These are phyloP conservation scores for Aspergillus vadensis DNA, from an alignment of 2,329 filamentous ascomycete species.

Conservation along the genomic window DNA sequence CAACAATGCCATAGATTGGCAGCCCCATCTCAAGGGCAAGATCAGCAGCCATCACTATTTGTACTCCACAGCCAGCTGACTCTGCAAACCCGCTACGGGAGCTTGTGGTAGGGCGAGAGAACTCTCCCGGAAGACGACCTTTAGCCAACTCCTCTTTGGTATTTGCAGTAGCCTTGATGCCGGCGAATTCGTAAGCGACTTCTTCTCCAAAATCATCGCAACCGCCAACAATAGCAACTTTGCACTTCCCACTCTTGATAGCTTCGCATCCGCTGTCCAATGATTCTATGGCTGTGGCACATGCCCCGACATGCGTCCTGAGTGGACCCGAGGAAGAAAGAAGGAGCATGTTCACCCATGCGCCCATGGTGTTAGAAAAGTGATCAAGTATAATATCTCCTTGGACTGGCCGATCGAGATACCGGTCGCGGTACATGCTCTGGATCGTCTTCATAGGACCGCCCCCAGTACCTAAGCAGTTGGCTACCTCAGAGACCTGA, in stretches of 20 bases:
- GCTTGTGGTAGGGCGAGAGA: slow-evolving; percentile 93
- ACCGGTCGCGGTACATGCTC: slow-evolving; percentile 96
- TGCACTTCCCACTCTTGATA: slow-evolving; percentile 94
- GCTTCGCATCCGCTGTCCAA: slow-evolving; percentile 96
- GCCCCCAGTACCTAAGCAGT: slow-evolving; percentile 95
- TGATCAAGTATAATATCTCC: slow-evolving; percentile 92
- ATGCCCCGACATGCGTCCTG: slow-evolving; percentile 95
- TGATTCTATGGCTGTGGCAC: slow-evolving; percentile 92
- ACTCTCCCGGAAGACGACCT: slow-evolving; percentile 87
- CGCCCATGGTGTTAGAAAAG: slow-evolving; percentile 98
- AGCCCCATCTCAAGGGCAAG: slow-evolving; percentile 15
- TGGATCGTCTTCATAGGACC: slow-evolving; percentile 85
- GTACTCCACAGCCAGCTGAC: slow-evolving; percentile 92
- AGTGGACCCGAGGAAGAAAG: slow-evolving; percentile 93
- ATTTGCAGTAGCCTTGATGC: slow-evolving; percentile 98
- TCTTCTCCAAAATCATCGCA: slow-evolving; percentile 99
- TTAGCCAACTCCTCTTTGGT: slow-evolving; percentile 90
- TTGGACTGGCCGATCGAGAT: slow-evolving; percentile 62
- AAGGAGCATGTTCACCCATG: slow-evolving; percentile 99
- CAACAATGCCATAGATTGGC: slow-evolving; percentile 81
- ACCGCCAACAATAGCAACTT: slow-evolving; percentile 91
- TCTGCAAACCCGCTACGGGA: slow-evolving; percentile 98
- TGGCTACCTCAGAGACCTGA: slow-evolving; percentile 92
- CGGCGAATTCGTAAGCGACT: slow-evolving; percentile 96
- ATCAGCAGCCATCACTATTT: slow-evolving; percentile 59